Evolutionary conservation across 345 rosid genomes (phyloP).

Genomic region (Moricandia moricandioides): DNA sequence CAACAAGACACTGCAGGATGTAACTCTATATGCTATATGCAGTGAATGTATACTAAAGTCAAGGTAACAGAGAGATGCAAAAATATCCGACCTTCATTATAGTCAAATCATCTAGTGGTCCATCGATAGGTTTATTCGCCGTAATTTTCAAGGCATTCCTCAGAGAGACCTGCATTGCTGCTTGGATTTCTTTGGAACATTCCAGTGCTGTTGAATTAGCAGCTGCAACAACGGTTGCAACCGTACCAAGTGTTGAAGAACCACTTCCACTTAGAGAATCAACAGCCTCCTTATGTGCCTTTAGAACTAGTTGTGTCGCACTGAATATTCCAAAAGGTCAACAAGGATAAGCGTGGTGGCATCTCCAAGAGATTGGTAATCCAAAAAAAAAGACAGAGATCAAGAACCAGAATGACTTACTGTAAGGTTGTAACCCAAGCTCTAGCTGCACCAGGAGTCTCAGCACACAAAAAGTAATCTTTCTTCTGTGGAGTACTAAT

Average conservation of each 20-base stretch:
- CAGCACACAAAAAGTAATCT: slow-evolving; percentile 94
- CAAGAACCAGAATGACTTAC: slow-evolving; percentile 51
- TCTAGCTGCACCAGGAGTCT: slow-evolving; percentile 95
- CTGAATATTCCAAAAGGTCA: slow-evolving; percentile 35
- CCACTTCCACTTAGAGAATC: slow-evolving; percentile 89
- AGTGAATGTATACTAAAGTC: neutral
- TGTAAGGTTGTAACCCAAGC: slow-evolving; percentile 96
- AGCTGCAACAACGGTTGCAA: slow-evolving; percentile 94
- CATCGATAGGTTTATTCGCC: slow-evolving; percentile 57
- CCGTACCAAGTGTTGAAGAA: slow-evolving; percentile 83
- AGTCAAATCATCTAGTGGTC: slow-evolving; percentile 89
- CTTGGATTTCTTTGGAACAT: slow-evolving; percentile 96
- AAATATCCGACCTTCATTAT: slow-evolving; percentile 73
- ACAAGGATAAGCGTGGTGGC: slow-evolving; percentile 1
- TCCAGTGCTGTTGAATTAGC: slow-evolving; percentile 95
- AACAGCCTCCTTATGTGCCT: slow-evolving; percentile 96
- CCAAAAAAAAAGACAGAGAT: neutral
- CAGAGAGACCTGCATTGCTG: slow-evolving; percentile 95
- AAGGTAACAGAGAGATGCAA: slow-evolving; percentile 3
- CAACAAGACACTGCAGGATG: neutral
- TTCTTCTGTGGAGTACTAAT: slow-evolving; percentile 96
- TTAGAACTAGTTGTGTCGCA: slow-evolving; percentile 87
- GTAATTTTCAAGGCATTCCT: slow-evolving; percentile 80
- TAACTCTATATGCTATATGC: neutral
- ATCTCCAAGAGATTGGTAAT: neutral